These are phyloP conservation scores for Fusarium sp. DNA, from an alignment of 2,329 filamentous ascomycete species.

Conservation along the genomic window DNA sequence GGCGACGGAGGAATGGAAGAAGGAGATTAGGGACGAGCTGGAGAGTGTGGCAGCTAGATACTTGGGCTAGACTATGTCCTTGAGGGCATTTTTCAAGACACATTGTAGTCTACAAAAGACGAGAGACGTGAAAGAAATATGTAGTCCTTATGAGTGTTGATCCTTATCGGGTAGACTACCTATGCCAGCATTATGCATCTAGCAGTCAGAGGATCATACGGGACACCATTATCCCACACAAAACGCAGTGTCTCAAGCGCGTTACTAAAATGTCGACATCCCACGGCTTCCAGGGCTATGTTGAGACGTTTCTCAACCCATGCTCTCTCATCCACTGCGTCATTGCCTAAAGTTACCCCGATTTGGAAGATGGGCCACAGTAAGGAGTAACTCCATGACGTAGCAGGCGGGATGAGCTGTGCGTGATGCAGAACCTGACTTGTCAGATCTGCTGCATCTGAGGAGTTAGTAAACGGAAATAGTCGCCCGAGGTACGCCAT, in stretches of 20 bases:
- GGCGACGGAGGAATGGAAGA: slow-evolving; percentile 43
- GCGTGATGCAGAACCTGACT: background rate
- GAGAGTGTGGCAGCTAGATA: background rate
- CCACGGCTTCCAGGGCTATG: background rate
- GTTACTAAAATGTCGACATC: slow-evolving; percentile 23
- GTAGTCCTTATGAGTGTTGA: background rate
- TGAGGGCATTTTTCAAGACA: background rate
- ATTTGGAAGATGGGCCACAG: slow-evolving; percentile 15
- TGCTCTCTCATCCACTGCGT: background rate
- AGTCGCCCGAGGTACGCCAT: background rate
- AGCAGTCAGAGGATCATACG: background rate
- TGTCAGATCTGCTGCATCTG: background rate
- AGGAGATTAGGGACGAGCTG: background rate
- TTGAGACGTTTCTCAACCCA: background rate
- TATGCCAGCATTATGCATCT: slow-evolving; percentile 14
- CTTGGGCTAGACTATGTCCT: background rate
- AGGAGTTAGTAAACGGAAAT: background rate
- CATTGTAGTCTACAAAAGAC: background rate
- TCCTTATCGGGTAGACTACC: background rate
- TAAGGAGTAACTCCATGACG: slow-evolving; percentile 6
- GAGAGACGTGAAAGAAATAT: background rate
- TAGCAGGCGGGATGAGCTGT: background rate
- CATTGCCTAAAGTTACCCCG: background rate
- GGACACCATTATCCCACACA: background rate
- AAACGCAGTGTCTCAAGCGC: slow-evolving; percentile 4